A percentile compares a stretch with the other conserved stretches of the same genome.
Evolutionary conservation across 371 early-diverging fungal species (phyloP).

Genomic region (Mucor lusitanicus): DNA sequence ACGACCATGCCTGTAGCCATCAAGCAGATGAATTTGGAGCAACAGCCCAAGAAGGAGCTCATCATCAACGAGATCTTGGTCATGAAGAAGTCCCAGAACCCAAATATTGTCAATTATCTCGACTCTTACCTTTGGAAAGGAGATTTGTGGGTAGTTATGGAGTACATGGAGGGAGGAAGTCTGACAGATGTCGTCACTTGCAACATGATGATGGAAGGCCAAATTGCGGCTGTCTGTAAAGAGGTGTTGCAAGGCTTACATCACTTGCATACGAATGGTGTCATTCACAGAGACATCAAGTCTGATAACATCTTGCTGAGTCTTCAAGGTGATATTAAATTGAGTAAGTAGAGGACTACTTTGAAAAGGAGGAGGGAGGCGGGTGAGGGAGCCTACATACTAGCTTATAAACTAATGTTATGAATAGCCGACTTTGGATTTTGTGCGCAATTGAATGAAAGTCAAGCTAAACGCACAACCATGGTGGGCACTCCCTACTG

Average conservation of each 20-base stretch:
- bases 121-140: constrained; percentile 73
- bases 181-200: constrained; percentile 74
- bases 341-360: constrained; percentile 37
- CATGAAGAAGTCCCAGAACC: constrained; percentile 69
- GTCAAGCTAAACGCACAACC: constrained; percentile 66
- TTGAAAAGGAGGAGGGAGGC: background rate
- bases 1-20: constrained; percentile 63
- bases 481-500: constrained; percentile 85
- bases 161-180: constrained; percentile 85
- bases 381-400: no score
- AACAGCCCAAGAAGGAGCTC: constrained; percentile 84
- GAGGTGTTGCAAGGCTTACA: constrained; percentile 47
- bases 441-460: constrained; percentile 75
- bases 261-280: constrained; percentile 74
- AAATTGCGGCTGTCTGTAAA: constrained; percentile 76
- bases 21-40: constrained; percentile 83
- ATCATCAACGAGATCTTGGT: constrained; percentile 86
- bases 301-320: constrained; percentile 83
- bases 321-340: constrained; percentile 74
- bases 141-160: constrained; percentile 81
- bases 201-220: constrained; percentile 81
- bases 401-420: background rate
- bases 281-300: constrained; percentile 91
- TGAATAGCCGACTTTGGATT: constrained; percentile 78
- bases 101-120: constrained; percentile 80